Percentiles rank a stretch among this genome's conserved stretches.
These are phyloP conservation scores for Cryptococcus sp. DNA, from an alignment of 1,284 basidiomycete species.

Conservation along the genomic window DNA sequence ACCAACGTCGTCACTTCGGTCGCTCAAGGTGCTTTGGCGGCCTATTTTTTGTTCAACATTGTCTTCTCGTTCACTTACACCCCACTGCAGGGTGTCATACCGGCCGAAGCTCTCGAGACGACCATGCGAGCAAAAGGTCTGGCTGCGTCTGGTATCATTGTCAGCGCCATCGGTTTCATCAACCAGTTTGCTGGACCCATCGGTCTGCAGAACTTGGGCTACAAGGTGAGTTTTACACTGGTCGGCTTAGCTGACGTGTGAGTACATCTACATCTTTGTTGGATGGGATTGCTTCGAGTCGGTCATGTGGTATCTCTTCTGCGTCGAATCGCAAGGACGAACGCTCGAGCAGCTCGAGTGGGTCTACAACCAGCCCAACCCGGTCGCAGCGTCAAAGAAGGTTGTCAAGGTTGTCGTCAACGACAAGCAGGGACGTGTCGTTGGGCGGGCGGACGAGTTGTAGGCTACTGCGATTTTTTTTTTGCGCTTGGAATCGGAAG, in stretches of 20 bases:
- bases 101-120: conserved; percentile 55
- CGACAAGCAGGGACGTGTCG: neutral
- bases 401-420: conserved; percentile 22
- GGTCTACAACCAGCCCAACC: conserved; percentile 44
- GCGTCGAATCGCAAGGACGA: conserved; percentile 43
- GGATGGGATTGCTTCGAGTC: conserved; percentile 42
- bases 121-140: conserved; percentile 59
- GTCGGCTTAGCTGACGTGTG: no score
- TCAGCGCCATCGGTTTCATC: conserved; percentile 53
- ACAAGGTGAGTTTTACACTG: no score
- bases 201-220: conserved; percentile 50
- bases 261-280: conserved; percentile 38
- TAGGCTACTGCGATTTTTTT: no score
- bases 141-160: conserved; percentile 48
- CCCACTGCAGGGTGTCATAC: conserved; percentile 53
- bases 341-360: conserved; percentile 46
- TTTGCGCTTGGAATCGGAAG: no score
- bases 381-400: conserved; percentile 41
- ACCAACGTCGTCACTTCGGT: conserved; percentile 15
- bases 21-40: conserved; percentile 45
- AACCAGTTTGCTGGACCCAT: conserved; percentile 48
- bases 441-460: conserved; percentile 1
- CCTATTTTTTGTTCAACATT: conserved; percentile 44
- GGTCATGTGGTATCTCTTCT: conserved; percentile 43
- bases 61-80: conserved; percentile 35